Evolutionary conservation across 2,329 filamentous ascomycete species (phyloP).

Genomic region (Ustulina deusta): DNA sequence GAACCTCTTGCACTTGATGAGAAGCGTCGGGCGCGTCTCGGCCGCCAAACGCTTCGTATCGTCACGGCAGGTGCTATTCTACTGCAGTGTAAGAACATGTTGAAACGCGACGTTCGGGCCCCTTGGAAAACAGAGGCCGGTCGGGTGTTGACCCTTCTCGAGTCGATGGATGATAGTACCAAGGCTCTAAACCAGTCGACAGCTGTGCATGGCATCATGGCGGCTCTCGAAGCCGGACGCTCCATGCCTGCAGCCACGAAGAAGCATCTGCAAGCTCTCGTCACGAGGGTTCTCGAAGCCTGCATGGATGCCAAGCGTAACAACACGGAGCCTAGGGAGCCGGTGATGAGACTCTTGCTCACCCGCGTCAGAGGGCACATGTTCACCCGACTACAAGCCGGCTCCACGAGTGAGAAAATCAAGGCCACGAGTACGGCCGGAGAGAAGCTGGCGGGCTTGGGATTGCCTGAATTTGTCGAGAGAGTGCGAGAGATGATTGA

Average conservation of each 20-base stretch:
- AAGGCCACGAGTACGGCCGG: conserved; percentile 75
- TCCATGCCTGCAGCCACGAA: conserved; percentile 75
- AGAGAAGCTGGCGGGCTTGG: conserved; percentile 76
- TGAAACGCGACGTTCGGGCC: conserved; percentile 82
- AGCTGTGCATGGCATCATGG: conserved; percentile 70
- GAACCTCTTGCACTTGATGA: conserved; percentile 80
- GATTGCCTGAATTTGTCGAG: conserved; percentile 79
- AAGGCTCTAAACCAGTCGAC: conserved; percentile 59
- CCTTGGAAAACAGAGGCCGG: conserved; percentile 81
- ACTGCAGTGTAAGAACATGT: conserved; percentile 83
- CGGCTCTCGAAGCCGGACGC: conserved; percentile 70
- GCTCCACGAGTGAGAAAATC: conserved; percentile 76
- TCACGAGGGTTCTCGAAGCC: conserved; percentile 67
- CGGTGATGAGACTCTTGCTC: conserved; percentile 74
- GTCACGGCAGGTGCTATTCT: conserved; percentile 80
- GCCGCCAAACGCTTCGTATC: conserved; percentile 71
- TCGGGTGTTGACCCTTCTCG: conserved; percentile 77
- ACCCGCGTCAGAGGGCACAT: conserved; percentile 76
- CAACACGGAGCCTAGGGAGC: conserved; percentile 62
- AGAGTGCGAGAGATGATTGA: conserved; percentile 77
- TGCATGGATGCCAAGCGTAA: conserved; percentile 59
- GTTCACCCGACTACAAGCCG: conserved; percentile 71
- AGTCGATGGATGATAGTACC: conserved; percentile 61
- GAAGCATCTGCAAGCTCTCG: conserved; percentile 67
- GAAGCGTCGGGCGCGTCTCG: conserved; percentile 70